Percentiles rank a stretch among this genome's conserved stretches.
Conservation (phyloP, 2,329 filamentous ascomycete genomes). For the Cladophialophora bantiana region DNA sequence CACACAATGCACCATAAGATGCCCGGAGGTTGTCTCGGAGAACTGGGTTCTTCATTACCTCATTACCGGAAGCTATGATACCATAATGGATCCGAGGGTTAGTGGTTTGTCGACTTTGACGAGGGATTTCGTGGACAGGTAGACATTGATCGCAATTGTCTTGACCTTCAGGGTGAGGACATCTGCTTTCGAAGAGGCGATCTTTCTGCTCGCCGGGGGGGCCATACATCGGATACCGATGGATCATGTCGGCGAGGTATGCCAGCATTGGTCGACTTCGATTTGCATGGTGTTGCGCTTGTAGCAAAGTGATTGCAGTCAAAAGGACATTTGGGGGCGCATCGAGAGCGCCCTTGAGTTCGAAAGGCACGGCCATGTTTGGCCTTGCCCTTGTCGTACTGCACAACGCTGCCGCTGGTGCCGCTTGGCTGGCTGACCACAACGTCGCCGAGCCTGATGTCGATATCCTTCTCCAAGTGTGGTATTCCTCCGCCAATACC, state of each 20-base stretch:
- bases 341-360: slow-evolving; percentile 38
- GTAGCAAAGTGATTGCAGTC: slow-evolving; percentile 30
- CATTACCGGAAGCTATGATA: slow-evolving; percentile 42
- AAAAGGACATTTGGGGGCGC: slow-evolving; percentile 39
- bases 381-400: slow-evolving; percentile 41
- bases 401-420: slow-evolving; percentile 22
- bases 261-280: slow-evolving; percentile 4
- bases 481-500: slow-evolving; percentile 40
- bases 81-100: slow-evolving; percentile 41
- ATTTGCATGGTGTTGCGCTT: slow-evolving; percentile 21
- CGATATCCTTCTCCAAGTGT: slow-evolving; percentile 29
- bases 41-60: slow-evolving; percentile 39
- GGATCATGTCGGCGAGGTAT: slow-evolving; percentile 11
- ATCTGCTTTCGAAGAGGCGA: slow-evolving; percentile 19
- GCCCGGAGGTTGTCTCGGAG: slow-evolving; percentile 28
- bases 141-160: slow-evolving; percentile 16
- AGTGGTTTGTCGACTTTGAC: neutral
- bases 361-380: slow-evolving; percentile 34
- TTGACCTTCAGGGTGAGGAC: slow-evolving; percentile 6
- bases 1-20: slow-evolving; percentile 13
- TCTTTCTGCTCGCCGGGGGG: slow-evolving; percentile 10
- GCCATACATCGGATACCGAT: slow-evolving; percentile 6
- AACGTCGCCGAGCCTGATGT: slow-evolving; percentile 32
- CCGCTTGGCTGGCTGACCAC: slow-evolving; percentile 18
- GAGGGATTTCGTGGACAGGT: neutral